A percentile compares a stretch with the other conserved stretches of the same genome.
phyloP scores from a whole-genome alignment of 2,329 filamentous ascomycete species.

The Fusarium hainanense region DNA sequence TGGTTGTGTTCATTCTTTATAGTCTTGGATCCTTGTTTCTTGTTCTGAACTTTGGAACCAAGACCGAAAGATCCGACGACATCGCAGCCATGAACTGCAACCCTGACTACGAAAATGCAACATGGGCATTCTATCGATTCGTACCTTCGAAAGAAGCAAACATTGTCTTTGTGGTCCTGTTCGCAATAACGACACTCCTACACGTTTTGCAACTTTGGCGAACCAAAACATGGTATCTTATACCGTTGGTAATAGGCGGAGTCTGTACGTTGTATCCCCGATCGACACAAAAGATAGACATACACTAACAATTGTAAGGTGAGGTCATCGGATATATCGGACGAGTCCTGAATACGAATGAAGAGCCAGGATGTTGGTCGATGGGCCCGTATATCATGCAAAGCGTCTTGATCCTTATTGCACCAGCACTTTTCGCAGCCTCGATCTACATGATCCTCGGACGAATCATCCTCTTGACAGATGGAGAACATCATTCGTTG shows the following conservation, averaged over 20 bases:
- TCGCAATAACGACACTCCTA: slow-evolving; percentile 37
- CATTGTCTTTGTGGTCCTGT: slow-evolving; percentile 40
- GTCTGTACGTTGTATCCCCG: slow-evolving; percentile 24
- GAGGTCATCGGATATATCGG: slow-evolving; percentile 57
- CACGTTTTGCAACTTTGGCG: slow-evolving; percentile 41
- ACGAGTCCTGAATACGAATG: slow-evolving; percentile 55
- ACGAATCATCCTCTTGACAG: slow-evolving; percentile 52
- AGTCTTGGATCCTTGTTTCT: background rate
- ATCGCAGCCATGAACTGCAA: slow-evolving; percentile 29
- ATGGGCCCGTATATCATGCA: slow-evolving; percentile 55
- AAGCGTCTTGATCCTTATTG: slow-evolving; percentile 52
- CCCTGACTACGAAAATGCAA: slow-evolving; percentile 40
- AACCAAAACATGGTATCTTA: slow-evolving; percentile 45
- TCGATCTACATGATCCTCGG: slow-evolving; percentile 61
- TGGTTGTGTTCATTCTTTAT: too few relatives aligned
- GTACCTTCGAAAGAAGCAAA: slow-evolving; percentile 41
- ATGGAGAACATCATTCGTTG: slow-evolving; percentile 55
- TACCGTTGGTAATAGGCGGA: slow-evolving; percentile 41
- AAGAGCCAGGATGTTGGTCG: slow-evolving; percentile 52
- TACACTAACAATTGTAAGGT: slow-evolving; percentile 25
- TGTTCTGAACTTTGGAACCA: background rate
- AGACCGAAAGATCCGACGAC: background rate
- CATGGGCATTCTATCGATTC: slow-evolving; percentile 43
- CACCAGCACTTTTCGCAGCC: slow-evolving; percentile 59
- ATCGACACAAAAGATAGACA: background rate